Evolutionary conservation across 495 filamentous ascomycete species (phyloP), one percentile per base, ranked within the genome.

Genomic region (Talaromyces wortmannii): DNA sequence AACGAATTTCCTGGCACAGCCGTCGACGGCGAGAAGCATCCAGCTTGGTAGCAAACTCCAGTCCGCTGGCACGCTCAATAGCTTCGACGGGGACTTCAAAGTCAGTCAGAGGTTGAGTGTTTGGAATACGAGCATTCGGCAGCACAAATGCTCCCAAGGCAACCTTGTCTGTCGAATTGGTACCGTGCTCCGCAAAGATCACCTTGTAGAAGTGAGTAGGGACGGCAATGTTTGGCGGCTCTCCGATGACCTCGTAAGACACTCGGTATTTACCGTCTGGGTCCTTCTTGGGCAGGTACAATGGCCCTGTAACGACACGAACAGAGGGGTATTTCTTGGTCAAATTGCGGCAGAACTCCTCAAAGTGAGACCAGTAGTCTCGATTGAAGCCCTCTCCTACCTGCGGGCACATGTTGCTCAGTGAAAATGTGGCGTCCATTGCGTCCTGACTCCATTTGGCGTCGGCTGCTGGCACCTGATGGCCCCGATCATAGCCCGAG

Each of bases 151-250:
- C 95, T 17, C 89, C 95, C 7, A 98, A 68, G 3, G 91, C 90
- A 3, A 98, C 94, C 54, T 86, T 87, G 5, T 91, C 88, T 12
- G 53, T 55, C 0, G 71, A 62, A 17, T 57, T 63, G 1, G 73
- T 72, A 2, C 88, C 88, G 61, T 95, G 90, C 70, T 97, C 94
- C 5, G 88, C 94, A 62, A 95, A 94, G 52, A 98, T 90, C 50
- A 98, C 89, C 75, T 98, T 98, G 77, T 94, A 98, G 76, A 98
- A 98, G 67, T 98, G 94, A 23, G 94, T 98, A 7, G 94, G 94
- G 55, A 98, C 94, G 7, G 95, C 91, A 16, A 98, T 84, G 64
- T 91, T 97, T 3, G 94, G 95, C 52, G 95, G 94, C 63, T 80
- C 84, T 4, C 94, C 94, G 54, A 98, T 94, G n/a, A 98, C 89